phyloP scores from a whole-genome alignment of 768 basidiomycete genomes.

The Symmetrospora coprosmae region DNA sequence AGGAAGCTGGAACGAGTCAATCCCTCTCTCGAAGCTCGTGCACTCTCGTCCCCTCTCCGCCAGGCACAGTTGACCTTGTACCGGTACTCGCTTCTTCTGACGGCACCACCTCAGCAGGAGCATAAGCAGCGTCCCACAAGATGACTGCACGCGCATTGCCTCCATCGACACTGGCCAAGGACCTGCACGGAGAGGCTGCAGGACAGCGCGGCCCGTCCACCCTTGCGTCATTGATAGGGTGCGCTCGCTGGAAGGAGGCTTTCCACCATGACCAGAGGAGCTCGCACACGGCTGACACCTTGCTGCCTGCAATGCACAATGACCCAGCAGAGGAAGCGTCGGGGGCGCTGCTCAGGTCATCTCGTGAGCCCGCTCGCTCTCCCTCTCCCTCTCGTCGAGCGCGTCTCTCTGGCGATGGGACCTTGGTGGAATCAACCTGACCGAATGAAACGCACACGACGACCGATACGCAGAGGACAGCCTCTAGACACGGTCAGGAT shows the following conservation, averaged over 20 bases:
- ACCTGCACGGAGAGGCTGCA: neutral
- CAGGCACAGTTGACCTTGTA: too few species aligned
- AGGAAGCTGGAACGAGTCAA: too few species aligned
- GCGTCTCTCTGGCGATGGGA: too few species aligned
- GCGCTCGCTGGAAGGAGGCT: neutral
- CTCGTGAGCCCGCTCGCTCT: slow-evolving; percentile 39
- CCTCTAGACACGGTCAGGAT: slow-evolving; percentile 33
- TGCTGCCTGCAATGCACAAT: too few species aligned
- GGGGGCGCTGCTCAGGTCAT: slow-evolving; percentile 88
- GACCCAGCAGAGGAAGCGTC: slow-evolving; percentile 69
- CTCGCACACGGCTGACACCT: neutral
- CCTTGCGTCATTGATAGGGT: slow-evolving; percentile 9
- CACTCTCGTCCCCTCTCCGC: too few species aligned
- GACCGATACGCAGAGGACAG: slow-evolving; percentile 20
- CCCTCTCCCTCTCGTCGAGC: neutral
- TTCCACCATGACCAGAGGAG: neutral
- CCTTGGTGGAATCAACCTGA: too few species aligned
- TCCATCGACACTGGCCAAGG: neutral
- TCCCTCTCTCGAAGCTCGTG: too few species aligned
- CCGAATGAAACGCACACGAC: too few species aligned
- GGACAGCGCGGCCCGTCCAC: slow-evolving; percentile 6
- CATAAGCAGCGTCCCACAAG: neutral
- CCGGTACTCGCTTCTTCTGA: too few species aligned
- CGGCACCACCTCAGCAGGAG: too few species aligned
- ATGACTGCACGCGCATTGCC: slow-evolving; percentile 1